Evolutionary conservation across 495 filamentous ascomycete species (phyloP), one percentile per base, ranked within the genome.

Genomic region (Alectoria sarmentosa): DNA sequence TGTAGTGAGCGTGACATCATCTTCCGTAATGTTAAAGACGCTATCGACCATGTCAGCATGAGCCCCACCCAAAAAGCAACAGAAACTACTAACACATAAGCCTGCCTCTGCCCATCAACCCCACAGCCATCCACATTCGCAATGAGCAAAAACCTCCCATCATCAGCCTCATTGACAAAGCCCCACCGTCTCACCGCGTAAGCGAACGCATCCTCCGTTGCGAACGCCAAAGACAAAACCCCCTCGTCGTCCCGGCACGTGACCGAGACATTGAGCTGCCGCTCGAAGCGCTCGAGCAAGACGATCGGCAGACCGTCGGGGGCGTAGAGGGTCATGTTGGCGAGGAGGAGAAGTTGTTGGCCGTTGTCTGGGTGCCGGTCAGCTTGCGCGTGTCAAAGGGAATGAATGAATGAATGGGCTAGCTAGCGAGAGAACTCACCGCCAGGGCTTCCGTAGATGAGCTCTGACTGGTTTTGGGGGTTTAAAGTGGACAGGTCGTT

Each of bases 61-160:
- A 23, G 37, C n/a, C n/a, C 36, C 3, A 19, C 17, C 3, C 17
- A n/a, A 23, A 7, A 17, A 10, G 26, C 34, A 58, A 1, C 5
- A 38, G 36, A 11, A 38, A 28, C 11, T 60, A 71, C 69, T 34
- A 46, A 76, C 74, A 67, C 48, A 34, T 75, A 76, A 37, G 74
- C 61, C 38, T 72, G 65, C 52, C 74, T 65, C 55, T 76, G 52
- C 19, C 71, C 72, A 21, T 70, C 64, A 4, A 65, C 66, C 9
- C 68, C 71, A 63, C 74, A 76, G 3, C 73, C 73, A 58, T 72
- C 71, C 61, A 73, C 69, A 63, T 75, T 75, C 2, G 71, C 67
- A 54, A 75, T 74, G 11, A 75, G 52, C 38, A 75, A 56, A 28
- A 75, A 75, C 7, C 57, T 57, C 42, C 64, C 54, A 28, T 72